Base-by-base conservation (phyloP, 805 yeast genomes). In the Candida pseudofarinosa region DNA sequence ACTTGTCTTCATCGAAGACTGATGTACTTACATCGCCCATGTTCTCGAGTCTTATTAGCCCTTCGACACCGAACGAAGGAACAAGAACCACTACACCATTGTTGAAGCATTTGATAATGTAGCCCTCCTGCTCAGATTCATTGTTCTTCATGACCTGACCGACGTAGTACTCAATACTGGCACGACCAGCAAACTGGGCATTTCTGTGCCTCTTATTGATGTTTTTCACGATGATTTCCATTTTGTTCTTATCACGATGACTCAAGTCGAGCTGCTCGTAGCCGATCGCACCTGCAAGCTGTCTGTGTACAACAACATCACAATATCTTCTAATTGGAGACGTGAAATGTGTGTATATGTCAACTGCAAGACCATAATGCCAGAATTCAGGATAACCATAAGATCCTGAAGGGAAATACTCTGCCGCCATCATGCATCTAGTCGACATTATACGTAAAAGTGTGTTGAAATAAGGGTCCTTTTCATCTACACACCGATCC, bases 341-440 rank as follows among this genome's bases (percentile, higher is more conserved):
- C 1, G 99, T 93, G 74, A 90, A 93, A 74, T 93, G 99, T 1
- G 99, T 93, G 65, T 93, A 93, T 37, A 93, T 93, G 53, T 90
- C 97, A 40, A 91, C 89, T 2, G 99, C 99, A 49, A 93, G 75
- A 62, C 99, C 99, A 63, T 93, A 93, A 73, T 93, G 99, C 48
- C 84, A 80, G 72, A 88, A 93, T 50, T 93, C 99, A 12, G 95
- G 81, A 58, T 88, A 88, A 7, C 95, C 86, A 56, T 75, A 88
- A 13, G 85, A 81, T 6, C 99, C 98, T 0, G 96, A 80, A 8
- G 95, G 82, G 69, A 93, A 93, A 60, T 93, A 93, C 60, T 91
- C 97, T 1, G 99, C 99, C 1, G 99, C 96, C 85, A 89, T 88
- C 99, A 93, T 93, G 67, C 98, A 91, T 56, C 99, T 78, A 0